These are phyloP conservation scores for Acer campestre DNA, from an alignment of 345 rosid genomes.

Conservation along the genomic window DNA sequence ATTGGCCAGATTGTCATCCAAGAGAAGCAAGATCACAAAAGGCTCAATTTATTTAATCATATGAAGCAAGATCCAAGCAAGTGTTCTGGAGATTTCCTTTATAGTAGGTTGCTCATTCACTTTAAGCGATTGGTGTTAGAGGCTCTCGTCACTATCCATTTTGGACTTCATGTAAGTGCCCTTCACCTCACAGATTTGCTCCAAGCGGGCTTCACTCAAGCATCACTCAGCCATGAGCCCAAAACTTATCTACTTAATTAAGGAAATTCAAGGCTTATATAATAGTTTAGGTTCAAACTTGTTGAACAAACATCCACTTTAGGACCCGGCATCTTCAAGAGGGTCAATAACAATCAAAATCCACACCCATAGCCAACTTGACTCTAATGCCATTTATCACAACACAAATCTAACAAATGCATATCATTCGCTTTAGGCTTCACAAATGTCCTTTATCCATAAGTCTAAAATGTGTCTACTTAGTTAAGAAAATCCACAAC, in stretches of 20 bases:
- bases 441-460: no score
- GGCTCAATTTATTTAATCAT: neutral
- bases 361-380: neutral
- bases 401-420: neutral
- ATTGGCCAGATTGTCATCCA: neutral
- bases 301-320: neutral
- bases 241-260: neutral
- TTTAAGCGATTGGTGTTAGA: neutral
- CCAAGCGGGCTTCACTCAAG: neutral
- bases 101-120: neutral
- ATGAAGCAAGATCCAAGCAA: neutral
- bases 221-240: neutral
- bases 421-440: no score
- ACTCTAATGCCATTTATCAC: neutral
- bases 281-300: neutral
- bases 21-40: neutral
- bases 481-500: neutral
- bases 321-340: neutral
- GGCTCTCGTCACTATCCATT: neutral
- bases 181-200: neutral
- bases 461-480: neutral
- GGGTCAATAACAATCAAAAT: neutral
- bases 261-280: neutral
- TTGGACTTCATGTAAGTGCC: neutral
- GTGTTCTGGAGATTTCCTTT: neutral